Evolutionary conservation across 2,329 filamentous ascomycete genomes (phyloP).

Genomic region (Geoglossum cookeanum): DNA sequence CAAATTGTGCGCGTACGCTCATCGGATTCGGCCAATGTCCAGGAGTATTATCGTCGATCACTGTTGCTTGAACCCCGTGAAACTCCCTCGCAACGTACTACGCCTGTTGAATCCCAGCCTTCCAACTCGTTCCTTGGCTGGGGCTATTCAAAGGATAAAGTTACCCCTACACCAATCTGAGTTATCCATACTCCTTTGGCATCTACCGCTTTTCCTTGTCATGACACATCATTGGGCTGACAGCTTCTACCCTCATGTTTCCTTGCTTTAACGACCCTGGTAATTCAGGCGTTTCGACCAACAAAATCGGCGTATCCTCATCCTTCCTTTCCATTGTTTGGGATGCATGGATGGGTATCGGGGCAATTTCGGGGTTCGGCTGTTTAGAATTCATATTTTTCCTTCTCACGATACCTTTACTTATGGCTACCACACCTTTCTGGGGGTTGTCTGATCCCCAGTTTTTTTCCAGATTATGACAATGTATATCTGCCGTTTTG

Average conservation of each 20-base stretch:
- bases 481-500: neutral
- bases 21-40: constrained; percentile 40
- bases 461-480: neutral
- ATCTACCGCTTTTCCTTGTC: neutral
- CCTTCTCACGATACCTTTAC: neutral
- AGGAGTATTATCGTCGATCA: constrained; percentile 63
- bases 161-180: neutral
- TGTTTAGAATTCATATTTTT: neutral
- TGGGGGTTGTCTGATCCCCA: neutral
- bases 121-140: constrained; percentile 1
- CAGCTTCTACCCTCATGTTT: neutral
- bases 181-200: neutral
- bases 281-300: neutral
- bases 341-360: constrained; percentile 1
- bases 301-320: constrained; percentile 1
- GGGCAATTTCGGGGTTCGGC: neutral
- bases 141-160: neutral
- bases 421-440: neutral
- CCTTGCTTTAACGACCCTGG: neutral
- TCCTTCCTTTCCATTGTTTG: neutral
- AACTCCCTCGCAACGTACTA: neutral
- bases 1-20: constrained; percentile 61
- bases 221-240: neutral
- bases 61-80: constrained; percentile 65
- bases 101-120: neutral